Evolutionary conservation across 176 grass and related monocot species (phyloP), one percentile per base, ranked within the genome.

Genomic region (Carex littledalei): DNA sequence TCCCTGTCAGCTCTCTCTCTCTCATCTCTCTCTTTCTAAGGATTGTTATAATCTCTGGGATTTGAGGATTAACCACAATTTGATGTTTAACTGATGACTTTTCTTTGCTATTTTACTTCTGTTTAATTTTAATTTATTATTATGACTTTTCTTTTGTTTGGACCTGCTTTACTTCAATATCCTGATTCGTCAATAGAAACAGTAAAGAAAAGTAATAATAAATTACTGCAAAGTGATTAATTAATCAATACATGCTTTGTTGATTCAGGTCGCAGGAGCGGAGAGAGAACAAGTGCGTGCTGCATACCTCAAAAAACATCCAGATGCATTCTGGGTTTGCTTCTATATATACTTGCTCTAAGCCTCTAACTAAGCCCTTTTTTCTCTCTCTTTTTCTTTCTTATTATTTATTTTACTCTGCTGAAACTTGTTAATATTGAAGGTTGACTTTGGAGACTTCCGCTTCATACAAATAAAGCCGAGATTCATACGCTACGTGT

Each of bases 361-460:
- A 29, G 29, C 29, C 29, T 29, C 29, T 31, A 78, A 24, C 22
- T 17, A 31, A 16, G 6, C 64, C 4, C 12, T 81, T 85, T 8
- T 37, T 24, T 80, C 69, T 41, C 21, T 73, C 49, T 87, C 12
- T 22, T 22, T 50, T 76, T 76, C 21, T 54, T 20, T 77, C 12
- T 29, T 56, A 32, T 8, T 9, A 18, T 56, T 76, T 20, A 31
- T 29, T 14, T 55, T 15, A 78, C 11, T 29, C 50, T 78, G 52
- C 74, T 32, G 74, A 14, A 55, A 78, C 74, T 78, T 78, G 21
- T 78, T 78, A 55, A 55, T 56, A 50, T 78, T 6, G 11, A 78
- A 78, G 95, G 93, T 98, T 84, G 95, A 98, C 65, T 98, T 98
- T 92, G 95, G 93, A 58, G 95, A 98, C 88, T 98, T 98, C 78